Evolutionary conservation across 148 eudicot genomes (phyloP), one percentile per base, ranked within the genome.

Genomic region (Rhododendron henanense): DNA sequence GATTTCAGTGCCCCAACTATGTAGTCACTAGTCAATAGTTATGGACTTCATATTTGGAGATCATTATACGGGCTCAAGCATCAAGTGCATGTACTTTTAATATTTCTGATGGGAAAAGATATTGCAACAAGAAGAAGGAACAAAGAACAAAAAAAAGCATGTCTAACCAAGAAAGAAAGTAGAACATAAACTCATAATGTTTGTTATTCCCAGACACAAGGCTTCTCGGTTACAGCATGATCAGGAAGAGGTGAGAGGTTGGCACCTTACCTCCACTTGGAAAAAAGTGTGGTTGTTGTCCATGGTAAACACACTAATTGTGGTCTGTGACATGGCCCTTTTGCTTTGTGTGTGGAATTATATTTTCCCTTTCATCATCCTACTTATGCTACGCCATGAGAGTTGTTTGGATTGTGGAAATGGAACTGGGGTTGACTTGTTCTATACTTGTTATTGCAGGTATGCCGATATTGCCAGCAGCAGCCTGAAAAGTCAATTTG

Each of bases 381-480:
- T 65, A 83, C 59, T 83, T 31, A 7, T 48, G 73, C 44, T 47
- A 23, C 1, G 41, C 37, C 75, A 8, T 25, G 16, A 10, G 7
- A 19, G 33, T 51, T 51, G 21, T 71, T 25, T 71, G 76, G 76
- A 71, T 41, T 16, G 10, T 45, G 61, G 79, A 28, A 18, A 73
- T 31, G 45, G 39, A 67, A 63, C 61, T 65, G 10, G 53, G 25
- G 7, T 44, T 81, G 39, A 85, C 23, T 79, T 82, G 19, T 50
- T 55, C 50, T 71, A 44, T 14, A 14, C 88, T 59, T 82, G 85
- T 84, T 53, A 55, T 86, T 92, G 55, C 90, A 97, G 99, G 99
- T 97, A 81, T 97, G 99, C 88, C 93, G 99, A 63, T 97, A 90
- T 90, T 95, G 98, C 91, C 99, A 97, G 89, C 98, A 97, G 90